phyloP scores from a whole-genome alignment of 495 filamentous ascomycete genomes.

The Schizothecium vesticola region DNA sequence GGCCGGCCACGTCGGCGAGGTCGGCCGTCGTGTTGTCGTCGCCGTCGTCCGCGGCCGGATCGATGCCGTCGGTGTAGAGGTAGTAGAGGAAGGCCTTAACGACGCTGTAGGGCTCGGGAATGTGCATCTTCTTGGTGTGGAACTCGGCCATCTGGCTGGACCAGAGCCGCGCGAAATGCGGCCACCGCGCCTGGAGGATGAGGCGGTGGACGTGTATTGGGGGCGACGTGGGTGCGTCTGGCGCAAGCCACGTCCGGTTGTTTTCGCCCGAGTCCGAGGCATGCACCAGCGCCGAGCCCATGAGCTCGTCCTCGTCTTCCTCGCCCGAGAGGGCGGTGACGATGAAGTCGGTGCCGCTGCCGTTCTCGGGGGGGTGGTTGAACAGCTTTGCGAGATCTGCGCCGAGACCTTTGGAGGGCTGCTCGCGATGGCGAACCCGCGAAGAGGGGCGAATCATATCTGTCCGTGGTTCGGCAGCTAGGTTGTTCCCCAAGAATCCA shows the following conservation, averaged over 20 bases:
- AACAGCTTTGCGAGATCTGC: conserved; percentile 80
- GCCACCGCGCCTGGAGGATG: conserved; percentile 91
- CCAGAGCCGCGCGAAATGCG: conserved; percentile 88
- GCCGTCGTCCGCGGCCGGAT: conserved; percentile 34
- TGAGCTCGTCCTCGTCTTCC: conserved; percentile 57
- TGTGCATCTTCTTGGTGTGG: conserved; percentile 93
- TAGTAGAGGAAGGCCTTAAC: conserved; percentile 95
- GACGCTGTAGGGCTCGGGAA: conserved; percentile 90
- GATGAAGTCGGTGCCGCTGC: conserved; percentile 77
- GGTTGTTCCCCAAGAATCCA: conserved; percentile 77
- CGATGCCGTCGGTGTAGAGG: conserved; percentile 91
- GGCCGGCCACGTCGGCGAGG: conserved; percentile 82
- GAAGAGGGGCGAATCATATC: conserved; percentile 50
- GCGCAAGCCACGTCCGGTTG: conserved; percentile 56
- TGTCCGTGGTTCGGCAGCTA: conserved; percentile 53
- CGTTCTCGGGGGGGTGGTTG: conserved; percentile 68
- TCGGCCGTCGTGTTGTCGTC: conserved; percentile 56
- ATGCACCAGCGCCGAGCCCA: conserved; percentile 43
- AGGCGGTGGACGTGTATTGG: conserved; percentile 92
- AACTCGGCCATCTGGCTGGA: conserved; percentile 93
- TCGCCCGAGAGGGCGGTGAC: conserved; percentile 72
- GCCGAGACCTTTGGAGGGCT: conserved; percentile 64
- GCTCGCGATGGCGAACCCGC: conserved; percentile 34
- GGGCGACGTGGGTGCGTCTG: conserved; percentile 61
- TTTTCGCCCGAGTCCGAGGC: conserved; percentile 30